A percentile compares a stretch with the other conserved stretches of the same genome.
These are phyloP conservation scores for Arctostaphylos glauca DNA, from an alignment of 148 eudicot genomes.

Conservation along the genomic window DNA sequence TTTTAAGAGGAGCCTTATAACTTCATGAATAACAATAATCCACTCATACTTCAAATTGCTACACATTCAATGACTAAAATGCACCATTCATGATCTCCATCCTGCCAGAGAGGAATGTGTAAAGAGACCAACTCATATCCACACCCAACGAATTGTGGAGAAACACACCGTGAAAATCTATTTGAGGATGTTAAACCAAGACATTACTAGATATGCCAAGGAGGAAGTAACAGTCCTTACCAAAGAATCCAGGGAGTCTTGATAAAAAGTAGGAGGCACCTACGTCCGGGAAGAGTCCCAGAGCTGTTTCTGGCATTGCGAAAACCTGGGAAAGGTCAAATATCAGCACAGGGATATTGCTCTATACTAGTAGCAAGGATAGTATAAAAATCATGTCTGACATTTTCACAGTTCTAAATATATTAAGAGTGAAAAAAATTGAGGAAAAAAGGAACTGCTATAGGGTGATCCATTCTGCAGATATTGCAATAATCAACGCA, in stretches of 20 bases:
- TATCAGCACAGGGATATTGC: not conserved
- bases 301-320: slow-evolving; percentile 99
- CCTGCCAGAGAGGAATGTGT: slow-evolving; percentile 2
- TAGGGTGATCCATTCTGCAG: not conserved
- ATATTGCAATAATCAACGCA: not conserved
- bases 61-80: not conserved
- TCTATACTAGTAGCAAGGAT: not conserved
- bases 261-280: slow-evolving; percentile 90
- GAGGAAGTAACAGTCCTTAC: slow-evolving; percentile 37
- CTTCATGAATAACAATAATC: not conserved
- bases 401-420: not conserved
- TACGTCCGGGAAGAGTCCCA: slow-evolving; percentile 94
- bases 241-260: slow-evolving; percentile 93
- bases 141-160: not conserved
- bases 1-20: not conserved
- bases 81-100: not conserved
- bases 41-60: not conserved
- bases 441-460: not conserved
- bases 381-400: not conserved
- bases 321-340: slow-evolving; percentile 55
- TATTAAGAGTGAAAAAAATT: not conserved
- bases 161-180: not conserved
- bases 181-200: slow-evolving; percentile 4
- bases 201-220: slow-evolving; percentile 2
- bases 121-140: no score